Evolutionary conservation across 352 stramenopile genomes (phyloP), one percentile per base, ranked within the genome.

Genomic region (Globisporangium heterothallicum): DNA sequence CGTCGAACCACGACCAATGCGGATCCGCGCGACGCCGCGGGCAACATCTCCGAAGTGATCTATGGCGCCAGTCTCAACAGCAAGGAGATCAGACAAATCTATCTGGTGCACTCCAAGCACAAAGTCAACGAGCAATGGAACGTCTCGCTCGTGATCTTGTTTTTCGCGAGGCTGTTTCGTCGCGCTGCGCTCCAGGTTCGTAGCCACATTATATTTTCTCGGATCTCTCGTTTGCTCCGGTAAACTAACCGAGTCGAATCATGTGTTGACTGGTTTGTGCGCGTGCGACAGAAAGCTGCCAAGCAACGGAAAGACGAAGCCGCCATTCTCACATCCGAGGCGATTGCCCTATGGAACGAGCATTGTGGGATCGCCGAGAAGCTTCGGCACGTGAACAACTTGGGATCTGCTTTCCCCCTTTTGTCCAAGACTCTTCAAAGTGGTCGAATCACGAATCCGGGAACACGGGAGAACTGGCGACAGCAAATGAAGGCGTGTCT

Each of bases 151-250:
- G 63, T 69, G 9, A 61, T 69, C 18, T 24, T 77, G 10, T 77
- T 72, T 32, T 77, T 77, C 30, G 56, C 61, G 13, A 54, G 64
- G 2, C 19, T 77, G 3, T 77, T 77, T 45, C 61, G 68, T 24
- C 56, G 58, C 16, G 54, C 61, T 6, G 52, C 64, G 10, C 55
- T 77, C 8, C 46, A 60, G 58, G 58, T 64, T n/a, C n/a, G n/a
- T n/a, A n/a, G n/a, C n/a, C n/a, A n/a, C n/a, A n/a, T n/a, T n/a
- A n/a, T n/a, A n/a, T n/a, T n/a, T n/a, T n/a, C n/a, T n/a, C n/a
- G n/a, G n/a, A n/a, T n/a, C n/a, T n/a, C n/a, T n/a, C n/a, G n/a
- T n/a, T n/a, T n/a, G n/a, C n/a, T n/a, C n/a, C n/a, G n/a, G n/a
- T n/a, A n/a, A n/a, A n/a, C n/a, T n/a, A n/a, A n/a, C n/a, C n/a